phyloP scores from a whole-genome alignment of 164 flowering plant genomes.

The Magnolia kwangsiensis region DNA sequence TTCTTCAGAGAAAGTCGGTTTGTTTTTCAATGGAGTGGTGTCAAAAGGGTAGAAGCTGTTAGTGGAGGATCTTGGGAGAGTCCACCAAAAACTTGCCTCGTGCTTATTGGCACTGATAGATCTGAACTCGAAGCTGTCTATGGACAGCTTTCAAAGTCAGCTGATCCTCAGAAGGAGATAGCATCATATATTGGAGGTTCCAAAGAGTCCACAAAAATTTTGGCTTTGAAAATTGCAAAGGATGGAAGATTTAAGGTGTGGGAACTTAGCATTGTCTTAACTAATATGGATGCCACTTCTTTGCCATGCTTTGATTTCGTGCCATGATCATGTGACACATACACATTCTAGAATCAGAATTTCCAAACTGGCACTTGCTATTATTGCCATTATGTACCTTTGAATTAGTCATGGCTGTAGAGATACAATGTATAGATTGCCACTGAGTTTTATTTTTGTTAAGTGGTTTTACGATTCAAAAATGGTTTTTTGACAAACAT shows the following conservation, averaged over 20 bases:
- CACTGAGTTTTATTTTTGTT: no score
- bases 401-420: background rate
- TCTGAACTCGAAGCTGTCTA: constrained; percentile 13
- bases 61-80: constrained; percentile 15
- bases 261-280: background rate
- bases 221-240: constrained; percentile 1
- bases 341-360: background rate
- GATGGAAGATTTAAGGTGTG: constrained; percentile 21
- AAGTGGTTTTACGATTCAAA: no score
- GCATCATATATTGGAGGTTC: constrained; percentile 1
- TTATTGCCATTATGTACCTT: background rate
- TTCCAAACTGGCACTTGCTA: background rate
- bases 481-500: no score
- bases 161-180: constrained; percentile 1
- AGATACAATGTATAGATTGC: background rate
- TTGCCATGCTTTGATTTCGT: background rate
- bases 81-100: constrained; percentile 16
- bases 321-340: background rate
- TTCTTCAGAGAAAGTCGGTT: constrained; percentile 11
- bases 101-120: constrained; percentile 14
- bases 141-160: constrained; percentile 9
- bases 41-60: constrained; percentile 13
- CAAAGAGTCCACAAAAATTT: constrained; percentile 2
- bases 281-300: background rate
- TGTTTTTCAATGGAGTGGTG: constrained; percentile 19